Percentiles rank a stretch among this genome's conserved stretches.
These are phyloP conservation scores for Tulasnella sp. DNA, from an alignment of 768 basidiomycete species.

Conservation along the genomic window DNA sequence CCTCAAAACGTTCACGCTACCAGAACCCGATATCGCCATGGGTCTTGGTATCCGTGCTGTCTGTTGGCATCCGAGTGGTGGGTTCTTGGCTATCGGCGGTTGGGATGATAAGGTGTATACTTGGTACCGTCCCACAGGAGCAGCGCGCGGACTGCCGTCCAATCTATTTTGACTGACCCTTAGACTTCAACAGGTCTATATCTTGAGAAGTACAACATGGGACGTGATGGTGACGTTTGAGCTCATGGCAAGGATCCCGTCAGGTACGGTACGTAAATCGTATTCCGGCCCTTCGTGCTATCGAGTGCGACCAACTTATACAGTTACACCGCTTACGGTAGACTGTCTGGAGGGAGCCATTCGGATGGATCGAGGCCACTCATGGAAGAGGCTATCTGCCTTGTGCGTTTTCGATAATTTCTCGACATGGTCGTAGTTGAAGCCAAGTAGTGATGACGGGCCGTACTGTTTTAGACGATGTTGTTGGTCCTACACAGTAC, in stretches of 20 bases:
- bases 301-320: too few species aligned
- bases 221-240: constrained; percentile 52
- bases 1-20: constrained; percentile 54
- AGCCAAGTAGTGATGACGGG: too few species aligned
- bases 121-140: background rate
- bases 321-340: constrained; percentile 32
- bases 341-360: constrained; percentile 79
- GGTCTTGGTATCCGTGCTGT: constrained; percentile 72
- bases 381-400: constrained; percentile 80
- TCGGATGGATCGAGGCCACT: constrained; percentile 72
- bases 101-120: constrained; percentile 78
- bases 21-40: constrained; percentile 45
- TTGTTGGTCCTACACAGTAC: constrained; percentile 38
- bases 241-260: constrained; percentile 43
- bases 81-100: constrained; percentile 70
- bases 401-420: constrained; percentile 36
- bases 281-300: background rate
- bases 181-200: constrained; percentile 44
- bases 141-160: background rate
- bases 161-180: constrained; percentile 10
- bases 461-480: constrained; percentile 55
- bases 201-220: constrained; percentile 71
- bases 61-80: constrained; percentile 78
- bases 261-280: background rate
- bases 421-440: background rate